These are phyloP conservation scores for Metarhizium rileyi DNA, from an alignment of 2,329 filamentous ascomycete genomes.

Conservation along the genomic window DNA sequence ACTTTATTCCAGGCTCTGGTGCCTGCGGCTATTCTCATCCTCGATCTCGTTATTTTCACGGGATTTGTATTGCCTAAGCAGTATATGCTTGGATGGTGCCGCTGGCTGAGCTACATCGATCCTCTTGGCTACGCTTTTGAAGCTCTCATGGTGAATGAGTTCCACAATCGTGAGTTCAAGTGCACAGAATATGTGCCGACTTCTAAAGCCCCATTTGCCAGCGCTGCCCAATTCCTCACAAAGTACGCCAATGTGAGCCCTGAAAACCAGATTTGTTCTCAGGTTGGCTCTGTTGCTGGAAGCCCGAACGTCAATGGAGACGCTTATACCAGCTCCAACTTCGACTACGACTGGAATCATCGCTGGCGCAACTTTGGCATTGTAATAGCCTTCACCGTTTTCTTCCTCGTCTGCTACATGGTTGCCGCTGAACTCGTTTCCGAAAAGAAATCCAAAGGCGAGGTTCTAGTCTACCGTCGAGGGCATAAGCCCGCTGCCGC, in stretches of 20 bases:
- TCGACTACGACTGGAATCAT: conserved; percentile 47
- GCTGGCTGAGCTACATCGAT: conserved; percentile 76
- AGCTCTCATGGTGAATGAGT: conserved; percentile 75
- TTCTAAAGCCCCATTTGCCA: not conserved
- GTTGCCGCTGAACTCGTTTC: conserved; percentile 56
- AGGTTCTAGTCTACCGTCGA: conserved; percentile 65
- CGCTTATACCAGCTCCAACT: conserved; percentile 42
- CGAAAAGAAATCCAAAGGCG: conserved; percentile 62
- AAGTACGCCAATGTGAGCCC: conserved; percentile 17
- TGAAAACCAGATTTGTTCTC: conserved; percentile 44
- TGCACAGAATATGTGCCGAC: conserved; percentile 39
- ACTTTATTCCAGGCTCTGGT: conserved; percentile 57
- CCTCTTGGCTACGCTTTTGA: conserved; percentile 76
- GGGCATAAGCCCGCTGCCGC: conserved; percentile 52
- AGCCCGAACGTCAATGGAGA: conserved; percentile 43
- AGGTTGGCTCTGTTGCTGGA: conserved; percentile 48
- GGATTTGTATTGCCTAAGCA: conserved; percentile 56
- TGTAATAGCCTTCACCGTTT: conserved; percentile 52
- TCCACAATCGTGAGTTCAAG: conserved; percentile 51
- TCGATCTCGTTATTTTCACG: conserved; percentile 59
- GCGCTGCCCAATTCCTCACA: conserved; percentile 6
- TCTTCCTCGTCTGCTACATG: conserved; percentile 54
- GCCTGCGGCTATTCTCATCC: conserved; percentile 49
- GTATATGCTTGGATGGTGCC: conserved; percentile 72
- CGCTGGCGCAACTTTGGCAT: conserved; percentile 67